phyloP scores from a whole-genome alignment of 768 basidiomycete genomes.

The Suillus tomentosus region DNA sequence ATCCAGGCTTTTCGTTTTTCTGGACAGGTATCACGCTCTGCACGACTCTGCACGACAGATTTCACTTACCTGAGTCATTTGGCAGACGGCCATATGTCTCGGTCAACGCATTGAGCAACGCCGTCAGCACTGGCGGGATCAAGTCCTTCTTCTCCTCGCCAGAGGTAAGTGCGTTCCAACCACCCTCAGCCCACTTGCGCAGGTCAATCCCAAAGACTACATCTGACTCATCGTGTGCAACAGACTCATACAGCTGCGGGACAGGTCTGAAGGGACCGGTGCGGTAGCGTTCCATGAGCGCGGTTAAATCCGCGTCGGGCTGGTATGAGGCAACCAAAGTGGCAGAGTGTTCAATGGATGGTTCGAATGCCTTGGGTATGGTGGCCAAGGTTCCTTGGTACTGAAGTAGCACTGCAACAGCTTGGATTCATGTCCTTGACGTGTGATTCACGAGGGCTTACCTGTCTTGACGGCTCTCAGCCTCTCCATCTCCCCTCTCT shows the following conservation, averaged over 20 bases:
- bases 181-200: slow-evolving; percentile 87
- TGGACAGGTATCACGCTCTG: slow-evolving; percentile 24
- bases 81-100: slow-evolving; percentile 63
- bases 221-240: slow-evolving; percentile 80
- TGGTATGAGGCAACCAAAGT: slow-evolving; percentile 83
- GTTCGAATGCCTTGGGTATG: slow-evolving; percentile 66
- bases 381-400: slow-evolving; percentile 81
- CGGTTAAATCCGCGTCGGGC: slow-evolving; percentile 83
- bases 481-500: slow-evolving; percentile 85
- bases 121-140: slow-evolving; percentile 73
- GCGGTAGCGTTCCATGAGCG: slow-evolving; percentile 89
- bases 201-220: slow-evolving; percentile 92
- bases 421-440: slow-evolving; percentile 4
- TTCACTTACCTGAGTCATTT: slow-evolving; percentile 59
- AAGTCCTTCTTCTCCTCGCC: slow-evolving; percentile 61
- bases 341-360: slow-evolving; percentile 66
- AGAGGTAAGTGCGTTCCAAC: slow-evolving; percentile 60
- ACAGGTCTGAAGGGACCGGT: slow-evolving; percentile 91
- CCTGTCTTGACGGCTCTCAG: slow-evolving; percentile 85
- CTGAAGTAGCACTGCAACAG: slow-evolving; percentile 67
- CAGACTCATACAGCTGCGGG: slow-evolving; percentile 84
- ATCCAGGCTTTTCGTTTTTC: slow-evolving; percentile 93
- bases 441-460: slow-evolving; percentile 28
- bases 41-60: background rate
- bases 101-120: slow-evolving; percentile 62